phyloP scores from a whole-genome alignment of 768 basidiomycete species.

The Boletus rubroflammeus region DNA sequence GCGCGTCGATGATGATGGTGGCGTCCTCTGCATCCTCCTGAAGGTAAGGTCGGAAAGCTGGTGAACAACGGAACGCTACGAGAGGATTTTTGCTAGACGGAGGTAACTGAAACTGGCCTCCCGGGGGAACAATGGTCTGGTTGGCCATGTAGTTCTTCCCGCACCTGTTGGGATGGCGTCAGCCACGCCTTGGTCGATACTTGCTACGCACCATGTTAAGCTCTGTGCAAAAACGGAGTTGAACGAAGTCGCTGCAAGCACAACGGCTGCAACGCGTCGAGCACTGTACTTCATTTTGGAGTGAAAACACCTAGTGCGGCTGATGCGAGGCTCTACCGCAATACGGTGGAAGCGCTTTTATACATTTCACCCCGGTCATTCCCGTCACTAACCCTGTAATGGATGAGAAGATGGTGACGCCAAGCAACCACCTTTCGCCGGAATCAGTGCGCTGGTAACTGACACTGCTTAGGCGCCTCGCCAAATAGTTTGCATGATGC shows the following conservation, averaged over 20 bases:
- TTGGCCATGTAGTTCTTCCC: conserved; percentile 46
- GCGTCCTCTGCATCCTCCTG: conserved; percentile 33
- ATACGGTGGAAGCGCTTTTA: conserved; percentile 1
- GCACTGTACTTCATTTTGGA: conserved; percentile 16
- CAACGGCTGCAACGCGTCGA: not conserved
- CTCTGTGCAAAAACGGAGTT: conserved; percentile 16
- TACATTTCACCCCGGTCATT: not conserved
- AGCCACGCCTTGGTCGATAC: not conserved
- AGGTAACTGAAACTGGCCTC: conserved; percentile 42
- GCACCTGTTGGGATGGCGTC: conserved; percentile 36
- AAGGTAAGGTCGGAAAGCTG: conserved; percentile 46
- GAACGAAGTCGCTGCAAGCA: conserved; percentile 12
- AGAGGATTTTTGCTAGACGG: conserved; percentile 34
- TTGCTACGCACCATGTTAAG: conserved; percentile 23
- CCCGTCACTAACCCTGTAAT: not conserved
- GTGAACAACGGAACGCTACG: conserved; percentile 45
- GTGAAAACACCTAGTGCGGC: not conserved
- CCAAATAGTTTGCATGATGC: too few relatives aligned
- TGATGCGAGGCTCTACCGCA: not conserved
- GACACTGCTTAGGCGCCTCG: not conserved
- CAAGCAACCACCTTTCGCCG: too few relatives aligned
- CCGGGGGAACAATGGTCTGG: conserved; percentile 41
- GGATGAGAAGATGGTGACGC: not conserved
- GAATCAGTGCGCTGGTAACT: not conserved
- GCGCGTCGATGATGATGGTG: conserved; percentile 37